phyloP scores from a whole-genome alignment of 140 eudicot species.

The Flaveria floridana region DNA sequence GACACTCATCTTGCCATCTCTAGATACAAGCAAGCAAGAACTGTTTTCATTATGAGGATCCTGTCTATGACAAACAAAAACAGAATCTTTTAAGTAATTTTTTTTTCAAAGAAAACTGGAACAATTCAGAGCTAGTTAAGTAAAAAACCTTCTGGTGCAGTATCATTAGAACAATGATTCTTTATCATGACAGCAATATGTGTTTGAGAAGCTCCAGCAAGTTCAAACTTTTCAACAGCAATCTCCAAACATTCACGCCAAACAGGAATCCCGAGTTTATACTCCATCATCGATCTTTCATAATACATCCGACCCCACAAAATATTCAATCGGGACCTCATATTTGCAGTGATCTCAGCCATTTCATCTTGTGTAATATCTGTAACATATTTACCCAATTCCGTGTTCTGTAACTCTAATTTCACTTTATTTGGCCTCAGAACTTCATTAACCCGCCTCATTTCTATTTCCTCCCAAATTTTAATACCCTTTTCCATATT shows the following conservation, averaged over 20 bases:
- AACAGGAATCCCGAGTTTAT: conserved; percentile 62
- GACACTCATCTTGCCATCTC: background rate
- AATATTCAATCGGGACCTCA: conserved; percentile 66
- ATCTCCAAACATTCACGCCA: conserved; percentile 94
- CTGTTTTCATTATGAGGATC: background rate
- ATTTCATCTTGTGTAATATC: conserved; percentile 52
- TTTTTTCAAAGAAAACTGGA: background rate
- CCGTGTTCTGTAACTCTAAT: conserved; percentile 36
- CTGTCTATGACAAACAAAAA: background rate
- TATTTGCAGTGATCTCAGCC: conserved; percentile 53
- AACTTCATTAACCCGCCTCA: conserved; percentile 34
- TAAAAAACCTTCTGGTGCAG: conserved; percentile 61
- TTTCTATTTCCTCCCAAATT: conserved; percentile 66
- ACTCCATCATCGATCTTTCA: conserved; percentile 93
- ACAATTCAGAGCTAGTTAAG: conserved; percentile 16
- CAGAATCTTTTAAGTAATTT: background rate
- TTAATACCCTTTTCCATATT: conserved; percentile 84
- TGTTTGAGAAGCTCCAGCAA: conserved; percentile 79
- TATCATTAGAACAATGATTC: conserved; percentile 82
- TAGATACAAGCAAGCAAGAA: background rate
- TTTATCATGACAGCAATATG: conserved; percentile 88
- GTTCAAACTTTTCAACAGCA: conserved; percentile 82
- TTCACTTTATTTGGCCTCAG: conserved; percentile 40
- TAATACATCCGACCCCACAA: conserved; percentile 90
- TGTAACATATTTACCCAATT: conserved; percentile 31